Evolutionary conservation across 2,329 filamentous ascomycete genomes (phyloP).

Genomic region (Elsinoe necatrix): DNA sequence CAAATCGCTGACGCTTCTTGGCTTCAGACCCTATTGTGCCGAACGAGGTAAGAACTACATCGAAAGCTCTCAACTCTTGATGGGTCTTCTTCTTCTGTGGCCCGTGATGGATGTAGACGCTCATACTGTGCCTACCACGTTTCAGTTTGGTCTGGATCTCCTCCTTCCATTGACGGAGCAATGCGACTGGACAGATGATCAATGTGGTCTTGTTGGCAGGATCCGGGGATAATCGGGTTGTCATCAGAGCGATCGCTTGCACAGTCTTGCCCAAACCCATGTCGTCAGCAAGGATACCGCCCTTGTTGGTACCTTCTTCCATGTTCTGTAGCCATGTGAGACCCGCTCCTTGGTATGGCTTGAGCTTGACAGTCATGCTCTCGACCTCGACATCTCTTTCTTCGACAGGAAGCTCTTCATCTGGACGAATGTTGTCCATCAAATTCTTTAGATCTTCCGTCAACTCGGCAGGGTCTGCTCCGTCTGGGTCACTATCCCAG

Average conservation of each 20-base stretch:
- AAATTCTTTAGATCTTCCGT: slow-evolving; percentile 62
- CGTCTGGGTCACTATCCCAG: slow-evolving; percentile 25
- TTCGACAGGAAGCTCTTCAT: slow-evolving; percentile 46
- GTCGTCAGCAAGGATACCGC: slow-evolving; percentile 69
- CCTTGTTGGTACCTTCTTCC: slow-evolving; percentile 62
- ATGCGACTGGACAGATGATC: slow-evolving; percentile 69
- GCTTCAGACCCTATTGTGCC: slow-evolving; percentile 61
- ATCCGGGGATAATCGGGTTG: slow-evolving; percentile 55
- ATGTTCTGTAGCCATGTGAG: slow-evolving; percentile 67
- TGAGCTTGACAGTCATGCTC: slow-evolving; percentile 59
- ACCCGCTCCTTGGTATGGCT: slow-evolving; percentile 74
- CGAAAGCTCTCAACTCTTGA: slow-evolving; percentile 54
- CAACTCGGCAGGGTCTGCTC: slow-evolving; percentile 43
- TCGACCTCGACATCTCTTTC: slow-evolving; percentile 61
- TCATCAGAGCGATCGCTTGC: slow-evolving; percentile 69
- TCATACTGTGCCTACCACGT: slow-evolving; percentile 46
- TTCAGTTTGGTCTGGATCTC: slow-evolving; percentile 68
- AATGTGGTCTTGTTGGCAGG: slow-evolving; percentile 62
- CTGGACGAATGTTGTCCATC: slow-evolving; percentile 64
- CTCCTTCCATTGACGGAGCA: slow-evolving; percentile 76
- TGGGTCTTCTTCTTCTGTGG: slow-evolving; percentile 49
- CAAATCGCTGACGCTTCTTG: slow-evolving; percentile 50
- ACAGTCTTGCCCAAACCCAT: slow-evolving; percentile 84
- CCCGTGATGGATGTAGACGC: slow-evolving; percentile 62
- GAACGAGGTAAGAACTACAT: slow-evolving; percentile 73